Evolutionary conservation across 78 protist species (phyloP).

Genomic region (Andalucia godoyi): DNA sequence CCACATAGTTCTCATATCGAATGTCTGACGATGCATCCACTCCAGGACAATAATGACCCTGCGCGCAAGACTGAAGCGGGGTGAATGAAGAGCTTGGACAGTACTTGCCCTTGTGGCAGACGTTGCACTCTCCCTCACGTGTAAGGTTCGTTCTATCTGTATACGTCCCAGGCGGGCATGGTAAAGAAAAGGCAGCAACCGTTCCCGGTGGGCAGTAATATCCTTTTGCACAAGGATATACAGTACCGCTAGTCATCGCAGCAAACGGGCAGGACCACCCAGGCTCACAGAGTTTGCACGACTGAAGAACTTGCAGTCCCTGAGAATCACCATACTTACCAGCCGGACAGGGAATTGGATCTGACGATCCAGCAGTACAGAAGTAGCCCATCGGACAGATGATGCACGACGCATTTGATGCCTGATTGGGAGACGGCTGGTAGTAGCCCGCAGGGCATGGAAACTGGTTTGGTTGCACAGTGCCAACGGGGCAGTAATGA

Average conservation of each 20-base stretch:
- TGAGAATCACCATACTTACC: slow-evolving; percentile 31
- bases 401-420: no score
- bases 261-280: background rate
- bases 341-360: slow-evolving; percentile 25
- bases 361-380: slow-evolving; percentile 6
- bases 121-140: background rate
- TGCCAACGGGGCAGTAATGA: slow-evolving; percentile 21
- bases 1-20: background rate
- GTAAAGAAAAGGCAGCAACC: background rate
- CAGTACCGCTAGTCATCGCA: background rate
- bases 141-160: background rate
- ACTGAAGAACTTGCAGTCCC: slow-evolving; percentile 2
- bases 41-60: slow-evolving; percentile 41
- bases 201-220: slow-evolving; percentile 24
- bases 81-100: slow-evolving; percentile 1
- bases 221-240: slow-evolving; percentile 9
- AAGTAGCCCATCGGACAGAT: background rate
- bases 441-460: slow-evolving; percentile 42
- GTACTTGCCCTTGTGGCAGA: slow-evolving; percentile 10
- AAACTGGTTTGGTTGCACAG: background rate
- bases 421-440: background rate
- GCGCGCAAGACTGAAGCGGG: slow-evolving; percentile 11
- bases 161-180: slow-evolving; percentile 35
- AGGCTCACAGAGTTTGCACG: slow-evolving; percentile 15
- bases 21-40: background rate